Conservation (phyloP, 2,329 filamentous ascomycete genomes). For the Eutypa lata region DNA sequence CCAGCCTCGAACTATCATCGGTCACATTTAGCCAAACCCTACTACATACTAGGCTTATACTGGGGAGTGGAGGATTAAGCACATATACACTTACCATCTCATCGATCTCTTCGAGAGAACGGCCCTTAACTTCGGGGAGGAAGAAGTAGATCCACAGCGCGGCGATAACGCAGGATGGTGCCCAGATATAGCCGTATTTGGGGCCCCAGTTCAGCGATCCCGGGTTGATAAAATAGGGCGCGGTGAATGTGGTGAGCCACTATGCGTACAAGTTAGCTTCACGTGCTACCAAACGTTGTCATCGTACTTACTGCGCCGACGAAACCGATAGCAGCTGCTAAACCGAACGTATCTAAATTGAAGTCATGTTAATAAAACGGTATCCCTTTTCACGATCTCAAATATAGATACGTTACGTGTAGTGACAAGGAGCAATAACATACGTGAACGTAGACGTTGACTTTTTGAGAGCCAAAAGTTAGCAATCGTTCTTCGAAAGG, state of each 20-base stretch:
- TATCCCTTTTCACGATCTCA: too few species aligned
- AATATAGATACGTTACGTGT: too few species aligned
- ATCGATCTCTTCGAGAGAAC: constrained; percentile 52
- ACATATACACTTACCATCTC: constrained; percentile 45
- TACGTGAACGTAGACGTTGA: constrained; percentile 39
- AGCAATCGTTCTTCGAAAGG: too few species aligned
- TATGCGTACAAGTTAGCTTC: constrained; percentile 6
- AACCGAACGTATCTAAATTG: constrained; percentile 46
- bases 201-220: constrained; percentile 53
- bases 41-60: too few species aligned
- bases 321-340: constrained; percentile 52
- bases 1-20: constrained; percentile 34
- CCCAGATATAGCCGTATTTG: constrained; percentile 57
- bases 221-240: constrained; percentile 59
- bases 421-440: neutral
- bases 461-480: neutral
- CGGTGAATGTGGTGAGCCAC: constrained; percentile 56
- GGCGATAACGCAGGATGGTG: constrained; percentile 30
- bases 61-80: too few species aligned
- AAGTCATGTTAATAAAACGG: too few species aligned
- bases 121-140: constrained; percentile 51
- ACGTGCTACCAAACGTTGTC: neutral
- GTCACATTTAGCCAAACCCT: neutral
- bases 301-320: constrained; percentile 39
- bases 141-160: constrained; percentile 43